Evolutionary conservation across 345 rosid genomes (phyloP).

Genomic region (Aethionema arabicum): DNA sequence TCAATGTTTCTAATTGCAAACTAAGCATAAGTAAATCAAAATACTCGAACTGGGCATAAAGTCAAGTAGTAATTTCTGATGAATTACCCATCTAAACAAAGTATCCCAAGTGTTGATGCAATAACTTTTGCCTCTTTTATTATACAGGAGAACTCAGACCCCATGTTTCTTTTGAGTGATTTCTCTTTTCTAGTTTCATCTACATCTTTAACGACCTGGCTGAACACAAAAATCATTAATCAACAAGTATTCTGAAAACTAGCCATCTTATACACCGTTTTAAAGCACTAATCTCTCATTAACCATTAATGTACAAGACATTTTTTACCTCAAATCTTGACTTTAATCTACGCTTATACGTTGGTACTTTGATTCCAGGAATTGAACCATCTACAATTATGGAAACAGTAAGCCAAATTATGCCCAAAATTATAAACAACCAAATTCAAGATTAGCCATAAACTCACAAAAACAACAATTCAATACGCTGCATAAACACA

Average conservation of each 20-base stretch:
- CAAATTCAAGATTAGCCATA: background rate
- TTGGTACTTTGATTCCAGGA: constrained; percentile 81
- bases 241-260: background rate
- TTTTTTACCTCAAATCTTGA: constrained; percentile 52
- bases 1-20: background rate
- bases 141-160: constrained; percentile 88
- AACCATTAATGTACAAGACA: constrained; percentile 7
- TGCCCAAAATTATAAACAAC: background rate
- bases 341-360: constrained; percentile 72
- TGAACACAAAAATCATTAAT: constrained; percentile 26
- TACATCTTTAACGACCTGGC: constrained; percentile 54
- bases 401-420: background rate
- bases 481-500: background rate
- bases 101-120: constrained; percentile 78
- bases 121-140: constrained; percentile 80
- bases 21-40: background rate
- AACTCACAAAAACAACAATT: background rate
- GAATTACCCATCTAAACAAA: constrained; percentile 87
- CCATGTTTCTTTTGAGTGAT: constrained; percentile 80
- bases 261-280: background rate
- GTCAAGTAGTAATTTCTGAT: background rate
- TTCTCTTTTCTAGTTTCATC: constrained; percentile 41
- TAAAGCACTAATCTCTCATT: background rate
- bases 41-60: background rate
- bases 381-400: constrained; percentile 73